phyloP scores from a whole-genome alignment of 371 early-diverging fungal species.

The Mucor saturninus region DNA sequence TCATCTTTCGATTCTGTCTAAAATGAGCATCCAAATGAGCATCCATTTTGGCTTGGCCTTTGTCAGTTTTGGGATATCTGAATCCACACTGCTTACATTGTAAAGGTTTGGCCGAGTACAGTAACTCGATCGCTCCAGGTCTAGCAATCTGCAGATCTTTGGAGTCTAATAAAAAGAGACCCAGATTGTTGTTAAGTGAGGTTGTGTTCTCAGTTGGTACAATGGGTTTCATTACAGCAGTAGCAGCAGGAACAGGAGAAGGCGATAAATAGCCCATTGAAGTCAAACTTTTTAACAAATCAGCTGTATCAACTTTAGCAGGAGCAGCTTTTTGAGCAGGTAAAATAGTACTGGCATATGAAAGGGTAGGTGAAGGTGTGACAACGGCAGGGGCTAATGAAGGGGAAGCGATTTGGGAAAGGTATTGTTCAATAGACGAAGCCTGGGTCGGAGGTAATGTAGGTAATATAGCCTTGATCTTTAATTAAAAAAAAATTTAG shows the following conservation, averaged over 20 bases:
- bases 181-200: slow-evolving; percentile 8
- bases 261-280: slow-evolving; percentile 42
- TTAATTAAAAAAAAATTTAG: neutral
- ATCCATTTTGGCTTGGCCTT: slow-evolving; percentile 76
- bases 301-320: slow-evolving; percentile 30
- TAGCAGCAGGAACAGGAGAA: neutral
- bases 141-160: slow-evolving; percentile 56
- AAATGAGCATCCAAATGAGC: slow-evolving; percentile 95
- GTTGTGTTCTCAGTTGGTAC: neutral
- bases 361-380: slow-evolving; percentile 17
- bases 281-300: slow-evolving; percentile 43
- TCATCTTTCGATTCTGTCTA: slow-evolving; percentile 83
- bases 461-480: slow-evolving; percentile 53
- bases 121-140: slow-evolving; percentile 62
- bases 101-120: slow-evolving; percentile 77
- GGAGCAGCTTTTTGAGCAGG: slow-evolving; percentile 14
- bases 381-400: slow-evolving; percentile 28
- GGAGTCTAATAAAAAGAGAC: slow-evolving; percentile 41
- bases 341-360: slow-evolving; percentile 3
- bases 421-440: slow-evolving; percentile 40
- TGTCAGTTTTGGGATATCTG: slow-evolving; percentile 72
- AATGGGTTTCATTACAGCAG: neutral
- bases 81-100: slow-evolving; percentile 94
- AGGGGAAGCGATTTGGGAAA: slow-evolving; percentile 37
- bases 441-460: slow-evolving; percentile 46